A percentile compares a stretch with the other conserved stretches of the same genome.
These are phyloP conservation scores for Primulina tabacum DNA, from an alignment of 257 asterid genomes.

Conservation along the genomic window DNA sequence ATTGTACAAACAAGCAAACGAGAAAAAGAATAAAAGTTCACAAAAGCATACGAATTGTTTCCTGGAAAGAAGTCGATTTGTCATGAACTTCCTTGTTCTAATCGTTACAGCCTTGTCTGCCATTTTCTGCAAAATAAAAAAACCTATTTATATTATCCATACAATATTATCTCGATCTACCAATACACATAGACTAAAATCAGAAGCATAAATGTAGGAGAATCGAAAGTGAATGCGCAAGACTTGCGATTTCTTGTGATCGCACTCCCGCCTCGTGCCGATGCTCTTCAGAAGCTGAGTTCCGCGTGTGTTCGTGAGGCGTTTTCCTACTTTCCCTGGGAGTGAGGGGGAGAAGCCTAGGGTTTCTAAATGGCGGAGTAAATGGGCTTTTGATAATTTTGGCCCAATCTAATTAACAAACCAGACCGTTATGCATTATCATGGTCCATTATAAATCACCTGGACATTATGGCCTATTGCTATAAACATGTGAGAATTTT, in stretches of 20 bases:
- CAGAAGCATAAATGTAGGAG: background rate
- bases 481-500: no score
- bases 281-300: conserved; percentile 13
- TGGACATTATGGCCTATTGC: no score
- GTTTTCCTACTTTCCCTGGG: background rate
- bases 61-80: conserved; percentile 69
- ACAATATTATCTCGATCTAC: background rate
- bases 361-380: conserved; percentile 24
- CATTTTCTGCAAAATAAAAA: conserved; percentile 34
- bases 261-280: conserved; percentile 26
- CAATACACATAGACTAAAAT: background rate
- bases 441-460: no score
- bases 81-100: conserved; percentile 70
- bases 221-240: background rate
- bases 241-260: conserved; percentile 22
- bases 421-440: no score
- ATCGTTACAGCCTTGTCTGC: conserved; percentile 71
- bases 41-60: conserved; percentile 53
- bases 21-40: background rate
- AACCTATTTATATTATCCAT: conserved; percentile 1
- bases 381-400: background rate
- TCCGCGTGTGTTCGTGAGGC: conserved; percentile 12
- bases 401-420: background rate
- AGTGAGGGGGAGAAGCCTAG: conserved; percentile 6
- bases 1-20: background rate